Evolutionary conservation across 768 basidiomycete genomes (phyloP), one percentile per base, ranked within the genome.

Genomic region (Nevesoporus exiguus): DNA sequence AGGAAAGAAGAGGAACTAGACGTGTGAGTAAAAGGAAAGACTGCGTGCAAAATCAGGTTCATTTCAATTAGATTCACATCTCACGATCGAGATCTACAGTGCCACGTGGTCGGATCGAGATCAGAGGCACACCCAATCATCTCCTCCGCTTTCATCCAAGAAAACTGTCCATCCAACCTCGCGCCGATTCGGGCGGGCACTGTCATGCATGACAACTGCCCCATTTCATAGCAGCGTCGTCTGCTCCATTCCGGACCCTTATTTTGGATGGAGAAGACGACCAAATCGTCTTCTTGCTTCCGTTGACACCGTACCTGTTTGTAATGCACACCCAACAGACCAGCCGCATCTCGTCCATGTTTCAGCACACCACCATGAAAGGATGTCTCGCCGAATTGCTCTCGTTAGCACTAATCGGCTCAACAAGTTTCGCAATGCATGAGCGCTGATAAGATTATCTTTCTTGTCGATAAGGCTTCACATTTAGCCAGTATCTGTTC

Each of bases 51-150:
- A 67, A 57, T 68, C 66, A 69, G 65, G 60, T 58, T 65, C 67
- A 69, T 68, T 69, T 67, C 63, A 65, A 67, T 67, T 59, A 64
- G 65, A 68, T 69, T 62, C 67, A 52, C 64, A 68, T 67, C 66
- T 62, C 59, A 66, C 57, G 66, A 67, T 67, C 66, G 66, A 68
- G 66, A 67, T 67, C 66, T 57, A 0, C 51, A 42, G 0, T 36
- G 11, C 66, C 66, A 67, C 66, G 67, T 67, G 66, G 60, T 21
- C 19, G 55, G 67, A 68, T 67, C 66, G 65, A 68, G 66, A 67
- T 67, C 62, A 57, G 44, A 46, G 58, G 47, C 49, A 54, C 62
- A 27, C 56, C 21, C n/a, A 29, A 29, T 29, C 27, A 29, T 4
- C 2, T 36, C 34, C 34, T 36, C 34, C 34, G 15, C 13, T 15